Evolutionary conservation across 1,284 basidiomycete species (phyloP), one percentile per base, ranked within the genome.

Genomic region (Hypsizygus ulmarius): DNA sequence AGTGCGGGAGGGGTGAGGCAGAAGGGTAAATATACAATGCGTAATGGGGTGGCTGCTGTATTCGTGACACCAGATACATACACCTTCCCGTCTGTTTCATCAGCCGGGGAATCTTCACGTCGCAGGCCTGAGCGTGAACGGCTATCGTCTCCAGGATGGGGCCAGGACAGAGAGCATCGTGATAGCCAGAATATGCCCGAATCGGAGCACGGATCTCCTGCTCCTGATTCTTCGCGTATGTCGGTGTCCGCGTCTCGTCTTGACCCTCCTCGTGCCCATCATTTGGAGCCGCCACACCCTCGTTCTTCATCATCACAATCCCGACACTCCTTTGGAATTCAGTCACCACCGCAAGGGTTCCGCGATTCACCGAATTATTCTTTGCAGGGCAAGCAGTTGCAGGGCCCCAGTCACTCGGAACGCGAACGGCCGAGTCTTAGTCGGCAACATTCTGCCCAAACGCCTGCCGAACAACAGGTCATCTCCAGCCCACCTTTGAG

Each of bases 181-280:
- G 69, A 69, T 27, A 59, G 57, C 38, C 61, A 59, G 46, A 50
- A 57, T 36, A 53, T 49, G 32, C 60, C 64, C 6, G 69, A 64
- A 21, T 64, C 65, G 29, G 72, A 73, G 45, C 61, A 63, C 32
- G 69, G 66, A 11, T 75, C 76, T 12, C 72, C 74, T 5, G 71
- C 70, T 9, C 72, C 81, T 47, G 77, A 81, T 43, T 59, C 71
- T 9, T 67, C 77, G 40, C 68, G 78, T 8, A 62, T 73, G 36
- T 79, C 78, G 0, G 61, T 77, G 28, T 77, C 78, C 21, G 71
- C 72, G 1, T 69, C 67, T 19, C 72, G 80, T 29, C 60, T 78
- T 43, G 81, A 82, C 25, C 64, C 68, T 38, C 57, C 64, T 18
- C 65, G 69, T 9, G 50, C 64, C 25, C 64, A 63, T 36, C 45